phyloP scores from a whole-genome alignment of 805 yeast species.

The Diddensiella transvaalensis region DNA sequence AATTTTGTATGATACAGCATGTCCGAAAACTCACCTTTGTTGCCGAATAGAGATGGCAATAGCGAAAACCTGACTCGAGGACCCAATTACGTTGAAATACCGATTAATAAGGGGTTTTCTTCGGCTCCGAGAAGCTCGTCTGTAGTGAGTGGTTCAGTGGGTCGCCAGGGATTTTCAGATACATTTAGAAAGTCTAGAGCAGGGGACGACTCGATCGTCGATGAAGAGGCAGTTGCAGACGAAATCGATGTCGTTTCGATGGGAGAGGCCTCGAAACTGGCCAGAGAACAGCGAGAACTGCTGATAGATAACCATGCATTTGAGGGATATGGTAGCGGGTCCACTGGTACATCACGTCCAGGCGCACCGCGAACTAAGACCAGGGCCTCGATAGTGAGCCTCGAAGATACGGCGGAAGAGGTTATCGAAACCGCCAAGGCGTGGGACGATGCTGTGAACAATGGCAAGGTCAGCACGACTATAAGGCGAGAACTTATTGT shows the following conservation, averaged over 20 bases:
- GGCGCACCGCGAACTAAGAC: background rate
- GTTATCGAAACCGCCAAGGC: constrained; percentile 24
- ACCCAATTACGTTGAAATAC: constrained; percentile 15
- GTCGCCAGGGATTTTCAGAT: constrained; percentile 26
- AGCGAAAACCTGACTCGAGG: background rate
- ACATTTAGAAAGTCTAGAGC: constrained; percentile 12
- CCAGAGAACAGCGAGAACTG: constrained; percentile 30
- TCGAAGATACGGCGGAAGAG: constrained; percentile 9
- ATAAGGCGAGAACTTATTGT: constrained; percentile 28
- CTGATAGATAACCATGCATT: constrained; percentile 24
- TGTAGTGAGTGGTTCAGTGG: constrained; percentile 27
- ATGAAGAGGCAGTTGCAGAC: constrained; percentile 6
- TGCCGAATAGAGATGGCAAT: background rate
- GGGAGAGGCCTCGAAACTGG: constrained; percentile 28
- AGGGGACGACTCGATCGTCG: constrained; percentile 1
- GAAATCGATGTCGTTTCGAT: constrained; percentile 29
- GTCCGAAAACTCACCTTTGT: constrained; percentile 8
- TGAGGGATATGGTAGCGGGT: constrained; percentile 2
- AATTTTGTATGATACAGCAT: too few species aligned
- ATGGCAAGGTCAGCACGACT: constrained; percentile 30
- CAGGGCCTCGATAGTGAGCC: background rate
- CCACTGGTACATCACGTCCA: background rate
- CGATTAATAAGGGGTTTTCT: constrained; percentile 19
- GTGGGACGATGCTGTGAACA: constrained; percentile 32
- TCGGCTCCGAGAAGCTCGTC: constrained; percentile 21